Conservation (phyloP, 768 basidiomycete species). For the Leccinum fibrillosum region DNA sequence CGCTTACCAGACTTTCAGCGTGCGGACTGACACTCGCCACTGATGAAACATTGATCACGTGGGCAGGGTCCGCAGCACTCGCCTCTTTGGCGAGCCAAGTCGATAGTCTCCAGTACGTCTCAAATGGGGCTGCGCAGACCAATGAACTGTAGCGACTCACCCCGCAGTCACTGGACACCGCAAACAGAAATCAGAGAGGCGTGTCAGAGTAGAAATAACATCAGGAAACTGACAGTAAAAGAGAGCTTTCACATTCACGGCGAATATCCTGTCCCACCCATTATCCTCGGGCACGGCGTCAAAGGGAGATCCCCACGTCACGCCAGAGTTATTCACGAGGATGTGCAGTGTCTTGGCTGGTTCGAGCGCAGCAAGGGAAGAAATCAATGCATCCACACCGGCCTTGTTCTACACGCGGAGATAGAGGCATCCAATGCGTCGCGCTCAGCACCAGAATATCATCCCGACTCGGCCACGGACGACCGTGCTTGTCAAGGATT, state of each 20-base stretch:
- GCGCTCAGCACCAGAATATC: neutral
- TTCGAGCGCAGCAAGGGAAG: slow-evolving; percentile 66
- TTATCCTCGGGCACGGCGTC: slow-evolving; percentile 72
- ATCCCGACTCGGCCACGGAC: neutral
- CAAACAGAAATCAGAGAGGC: neutral
- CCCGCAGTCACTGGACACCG: slow-evolving; percentile 41
- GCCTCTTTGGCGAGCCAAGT: slow-evolving; percentile 65
- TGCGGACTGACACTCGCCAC: slow-evolving; percentile 53
- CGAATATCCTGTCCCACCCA: slow-evolving; percentile 83
- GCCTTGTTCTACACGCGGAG: slow-evolving; percentile 56
- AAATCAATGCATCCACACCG: slow-evolving; percentile 71
- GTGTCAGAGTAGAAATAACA: neutral
- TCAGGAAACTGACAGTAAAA: slow-evolving; percentile 62
- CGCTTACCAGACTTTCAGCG: slow-evolving; percentile 48
- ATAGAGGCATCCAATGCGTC: neutral
- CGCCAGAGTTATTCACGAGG: slow-evolving; percentile 81
- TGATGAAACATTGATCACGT: slow-evolving; percentile 84
- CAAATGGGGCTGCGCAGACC: neutral
- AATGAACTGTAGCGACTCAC: slow-evolving; percentile 21
- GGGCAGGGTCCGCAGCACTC: slow-evolving; percentile 59
- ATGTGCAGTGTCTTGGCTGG: slow-evolving; percentile 62
- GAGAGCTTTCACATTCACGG: slow-evolving; percentile 81
- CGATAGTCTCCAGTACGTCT: slow-evolving; percentile 23
- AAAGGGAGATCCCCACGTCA: slow-evolving; percentile 73
- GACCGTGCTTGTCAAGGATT: neutral